A percentile compares a stretch with the other conserved stretches of the same genome.
Evolutionary conservation across 2,329 filamentous ascomycete genomes (phyloP).

Genomic region (Fusarium sp.): DNA sequence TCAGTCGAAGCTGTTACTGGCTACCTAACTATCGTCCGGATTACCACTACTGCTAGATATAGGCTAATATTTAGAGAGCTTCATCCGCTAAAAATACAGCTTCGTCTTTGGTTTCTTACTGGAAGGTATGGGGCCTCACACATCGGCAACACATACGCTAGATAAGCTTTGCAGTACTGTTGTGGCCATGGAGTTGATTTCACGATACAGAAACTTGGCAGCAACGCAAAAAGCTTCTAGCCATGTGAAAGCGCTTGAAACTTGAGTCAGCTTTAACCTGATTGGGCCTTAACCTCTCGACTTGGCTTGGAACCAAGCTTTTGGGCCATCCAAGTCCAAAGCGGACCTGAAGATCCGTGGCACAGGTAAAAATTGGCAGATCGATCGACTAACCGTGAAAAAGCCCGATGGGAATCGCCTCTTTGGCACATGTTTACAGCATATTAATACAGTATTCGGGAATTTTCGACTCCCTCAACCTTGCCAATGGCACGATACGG

Average conservation of each 20-base stretch:
- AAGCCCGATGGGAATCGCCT: conserved; percentile 12
- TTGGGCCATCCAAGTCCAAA: conserved; percentile 28
- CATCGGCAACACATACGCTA: background rate
- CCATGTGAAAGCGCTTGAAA: conserved; percentile 4
- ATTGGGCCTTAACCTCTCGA: conserved; percentile 21
- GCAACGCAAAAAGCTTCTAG: background rate
- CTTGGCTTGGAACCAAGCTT: conserved; percentile 23
- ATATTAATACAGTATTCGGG: conserved; percentile 8
- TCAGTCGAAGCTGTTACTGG: background rate
- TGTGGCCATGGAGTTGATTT: background rate
- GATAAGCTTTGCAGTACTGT: background rate
- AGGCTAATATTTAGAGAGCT: background rate
- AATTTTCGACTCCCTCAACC: conserved; percentile 17
- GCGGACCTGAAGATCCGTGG: conserved; percentile 38
- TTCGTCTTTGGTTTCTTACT: background rate
- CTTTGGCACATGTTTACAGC: background rate
- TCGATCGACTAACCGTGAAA: conserved; percentile 1
- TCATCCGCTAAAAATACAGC: background rate
- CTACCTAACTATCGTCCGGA: background rate
- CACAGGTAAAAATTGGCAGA: conserved; percentile 20
- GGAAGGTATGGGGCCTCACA: background rate
- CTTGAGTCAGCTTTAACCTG: conserved; percentile 1
- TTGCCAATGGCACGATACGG: conserved; percentile 23
- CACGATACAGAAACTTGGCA: conserved; percentile 13
- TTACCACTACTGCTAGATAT: background rate